Conservation (phyloP, 2,329 filamentous ascomycete species). For the Aphanoascus verrucosus region DNA sequence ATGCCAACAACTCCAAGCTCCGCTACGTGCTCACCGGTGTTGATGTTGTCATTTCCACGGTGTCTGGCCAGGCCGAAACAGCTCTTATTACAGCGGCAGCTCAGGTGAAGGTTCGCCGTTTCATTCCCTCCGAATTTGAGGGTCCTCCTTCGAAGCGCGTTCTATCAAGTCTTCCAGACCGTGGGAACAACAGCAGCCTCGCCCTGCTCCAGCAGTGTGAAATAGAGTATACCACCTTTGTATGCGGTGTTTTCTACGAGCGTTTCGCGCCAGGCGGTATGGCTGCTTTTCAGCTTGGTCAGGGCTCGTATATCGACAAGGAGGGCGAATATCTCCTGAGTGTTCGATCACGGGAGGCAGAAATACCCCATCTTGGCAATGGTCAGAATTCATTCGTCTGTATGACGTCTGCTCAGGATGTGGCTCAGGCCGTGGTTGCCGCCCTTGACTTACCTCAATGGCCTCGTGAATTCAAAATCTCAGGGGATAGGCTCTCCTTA, state of each 20-base stretch:
- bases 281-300: slow-evolving; percentile 48
- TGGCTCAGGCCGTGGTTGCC: slow-evolving; percentile 56
- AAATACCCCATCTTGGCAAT: slow-evolving; percentile 48
- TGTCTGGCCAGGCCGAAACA: slow-evolving; percentile 55
- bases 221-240: slow-evolving; percentile 60
- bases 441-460: slow-evolving; percentile 56
- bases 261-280: slow-evolving; percentile 60
- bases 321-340: slow-evolving; percentile 59
- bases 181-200: slow-evolving; percentile 48
- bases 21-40: slow-evolving; percentile 58
- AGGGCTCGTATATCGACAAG: slow-evolving; percentile 42
- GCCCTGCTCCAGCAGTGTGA: slow-evolving; percentile 40
- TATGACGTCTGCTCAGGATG: slow-evolving; percentile 59
- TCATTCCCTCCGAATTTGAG: slow-evolving; percentile 68
- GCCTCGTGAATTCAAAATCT: slow-evolving; percentile 59
- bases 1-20: slow-evolving; percentile 48
- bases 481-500: slow-evolving; percentile 54
- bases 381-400: slow-evolving; percentile 48
- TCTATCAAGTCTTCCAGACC: slow-evolving; percentile 50
- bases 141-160: slow-evolving; percentile 49
- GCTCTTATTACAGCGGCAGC: slow-evolving; percentile 63
- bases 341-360: slow-evolving; percentile 46
- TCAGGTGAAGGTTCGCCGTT: slow-evolving; percentile 52
- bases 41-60: slow-evolving; percentile 64
- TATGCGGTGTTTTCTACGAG: slow-evolving; percentile 67